Evolutionary conservation across 2,329 filamentous ascomycete genomes (phyloP), one percentile per base, ranked within the genome.

Genomic region (Epichloe baconii): DNA sequence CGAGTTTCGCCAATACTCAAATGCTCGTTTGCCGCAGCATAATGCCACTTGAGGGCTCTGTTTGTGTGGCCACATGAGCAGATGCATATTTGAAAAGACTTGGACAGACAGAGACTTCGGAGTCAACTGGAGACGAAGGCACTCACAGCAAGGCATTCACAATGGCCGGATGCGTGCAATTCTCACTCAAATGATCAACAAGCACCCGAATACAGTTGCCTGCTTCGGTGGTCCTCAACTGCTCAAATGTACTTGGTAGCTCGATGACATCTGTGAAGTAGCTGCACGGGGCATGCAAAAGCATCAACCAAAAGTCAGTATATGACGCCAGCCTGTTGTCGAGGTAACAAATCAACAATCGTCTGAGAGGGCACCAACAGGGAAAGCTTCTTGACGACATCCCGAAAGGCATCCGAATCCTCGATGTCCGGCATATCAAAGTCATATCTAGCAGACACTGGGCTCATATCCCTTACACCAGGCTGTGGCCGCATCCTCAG

Each of bases 1-100:
- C 86, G 76, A 14, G 84, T 78, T 52, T 85, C 78, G 52, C 81
- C 79, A 35, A 90, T 68, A 4, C 81, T 80, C 53, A 79, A 78
- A 52, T 85, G 72, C 55, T 85, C 83, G 36, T 75, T 70, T 12
- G 78, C 75, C 23, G 77, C 71, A 54, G 84, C 71, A 59, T 82
- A 91, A 61, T 90, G 85, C 73, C 83, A 87, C 62, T 85, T 86
- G 34, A 89, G 71, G 1, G 84, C 85, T 47, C 85, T 88, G 11
- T 26, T 12, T 26, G 15, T 31, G 17, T 17, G 3, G 17, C 17
- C 15, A 14, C 17, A 49, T 49, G 21, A 49, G 48, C 48, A 17
- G 14, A 12, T 21, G 19, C 19, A 26, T 47, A 10, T 31, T 8
- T n/a, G 10, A 19, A 31, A 31, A 26, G 45, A 35, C 26, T 35